A percentile compares a stretch with the other conserved stretches of the same genome.
Conservation (phyloP, 1,284 basidiomycete species). For the Leucoagaricus sp. region DNA sequence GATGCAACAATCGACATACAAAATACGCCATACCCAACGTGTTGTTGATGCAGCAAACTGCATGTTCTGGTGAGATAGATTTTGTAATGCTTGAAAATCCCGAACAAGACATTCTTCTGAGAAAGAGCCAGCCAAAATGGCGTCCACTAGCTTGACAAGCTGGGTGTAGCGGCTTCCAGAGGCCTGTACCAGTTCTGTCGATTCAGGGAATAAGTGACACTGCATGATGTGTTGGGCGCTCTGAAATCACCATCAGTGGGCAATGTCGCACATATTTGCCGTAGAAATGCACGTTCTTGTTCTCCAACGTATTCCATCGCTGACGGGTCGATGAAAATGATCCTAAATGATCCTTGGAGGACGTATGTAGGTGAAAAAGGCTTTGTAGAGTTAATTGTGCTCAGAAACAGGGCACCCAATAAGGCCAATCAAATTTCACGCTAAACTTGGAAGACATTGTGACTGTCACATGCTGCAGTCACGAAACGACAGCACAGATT, state of each 20-base stretch:
- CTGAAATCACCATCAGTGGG: conserved; percentile 9
- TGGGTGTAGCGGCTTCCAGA: conserved; percentile 1
- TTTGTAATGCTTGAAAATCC: not conserved
- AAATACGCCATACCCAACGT: conserved; percentile 48
- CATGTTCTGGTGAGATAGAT: conserved; percentile 38
- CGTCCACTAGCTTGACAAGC: not conserved
- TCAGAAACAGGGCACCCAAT: conserved; percentile 11
- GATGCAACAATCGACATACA: conserved; percentile 69
- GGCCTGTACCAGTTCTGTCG: conserved; percentile 2
- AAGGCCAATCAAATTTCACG: conserved; percentile 15
- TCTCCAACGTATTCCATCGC: conserved; percentile 2
- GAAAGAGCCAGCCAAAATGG: not conserved
- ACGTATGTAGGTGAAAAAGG: not conserved
- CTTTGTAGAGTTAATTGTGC: conserved; percentile 5
- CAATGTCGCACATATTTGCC: not conserved
- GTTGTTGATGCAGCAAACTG: conserved; percentile 23
- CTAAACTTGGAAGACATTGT: conserved; percentile 21
- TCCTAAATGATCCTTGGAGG: not conserved
- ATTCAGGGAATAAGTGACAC: not conserved
- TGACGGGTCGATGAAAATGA: not conserved
- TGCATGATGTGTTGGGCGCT: not conserved
- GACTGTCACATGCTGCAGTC: conserved; percentile 35
- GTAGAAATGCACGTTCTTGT: not conserved
- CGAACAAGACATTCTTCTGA: not conserved
- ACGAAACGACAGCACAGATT: conserved; percentile 38